Evolutionary conservation across 306 rosid genomes (phyloP), one percentile per base, ranked within the genome.

Genomic region (Sicyos edulis): DNA sequence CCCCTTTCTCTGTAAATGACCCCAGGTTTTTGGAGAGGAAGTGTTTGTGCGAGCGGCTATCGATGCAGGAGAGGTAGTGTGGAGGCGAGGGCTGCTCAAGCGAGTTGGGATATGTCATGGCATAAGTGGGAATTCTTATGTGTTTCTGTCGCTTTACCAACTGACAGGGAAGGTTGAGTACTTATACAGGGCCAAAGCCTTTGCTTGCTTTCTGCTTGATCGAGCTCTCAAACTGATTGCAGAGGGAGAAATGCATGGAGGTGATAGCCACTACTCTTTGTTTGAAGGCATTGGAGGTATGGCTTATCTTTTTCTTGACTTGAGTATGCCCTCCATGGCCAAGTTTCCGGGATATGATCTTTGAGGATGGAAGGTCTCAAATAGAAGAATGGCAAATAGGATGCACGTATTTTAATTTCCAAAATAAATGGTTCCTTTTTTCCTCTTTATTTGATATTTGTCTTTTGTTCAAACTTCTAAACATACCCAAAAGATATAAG

Each of bases 61-160:
- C 71, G 89, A 87, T 49, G 90, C 89, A 24, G 95, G 88, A 37
- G 87, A 89, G 54, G 92, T 89, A 67, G 90, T 86, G 40, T 92
- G 96, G 96, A 80, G 75, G 11, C 79, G 86, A 62, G 97, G 96
- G 75, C 76, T 91, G 62, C 93, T 91, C 34, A 91, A 83, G 84
- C 85, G 90, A 81, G 90, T 89, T 61, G 96, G 96, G 53, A 69
- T 91, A 4, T 91, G 96, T 34, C 97, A 91, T 56, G 97, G 97
- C 65, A 69, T 89, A 75, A 86, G 96, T 57, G 91, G 97, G 72
- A 92, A 92, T 73, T 72, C 95, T 70, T 86, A 85, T 56, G 88
- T 92, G 76, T 92, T 89, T 81, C 91, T 92, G 73, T 83, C 95
- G 8, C 91, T 92, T 7, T 88, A 86, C 76, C 84, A 88, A 62